Base-by-base conservation (phyloP, 148 eudicot genomes). In the Tetragonia tetragonoides region DNA sequence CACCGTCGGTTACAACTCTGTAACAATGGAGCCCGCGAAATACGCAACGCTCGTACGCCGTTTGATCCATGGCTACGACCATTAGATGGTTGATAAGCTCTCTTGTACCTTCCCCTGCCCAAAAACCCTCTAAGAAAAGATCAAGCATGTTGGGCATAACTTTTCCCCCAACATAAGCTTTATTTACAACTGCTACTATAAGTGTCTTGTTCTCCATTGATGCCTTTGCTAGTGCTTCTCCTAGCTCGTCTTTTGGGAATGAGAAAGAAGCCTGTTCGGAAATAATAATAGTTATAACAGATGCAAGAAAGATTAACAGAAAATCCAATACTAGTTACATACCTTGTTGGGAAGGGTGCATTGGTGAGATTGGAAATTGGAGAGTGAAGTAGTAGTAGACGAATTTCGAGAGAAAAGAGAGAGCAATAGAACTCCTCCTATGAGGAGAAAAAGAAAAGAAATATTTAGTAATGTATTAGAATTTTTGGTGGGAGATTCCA, bases 81-180 rank as follows among this genome's bases (percentile, higher is more conserved):
- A 93, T 49, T 40, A 93, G 76, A 56, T 91, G 89, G 39, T 87
- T 75, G 9, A 81, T 21, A 41, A 93, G 78, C 60, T 23, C 78
- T 46, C 82, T 82, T 4, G 95, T 93, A 7, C 66, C 89, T 5
- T 93, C 92, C 7, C 97, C 97, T 3, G 77, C 53, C 97, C 97
- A 93, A n/a, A 93, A 91, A 41, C 93, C 86, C 41, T 93, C 97
- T 53, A 91, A 68, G 79, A 93, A 91, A 2, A 91, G 75, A 70
- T 93, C 95, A 17, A 93, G 84, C 97, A 93, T 86, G 59, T 81
- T 93, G 34, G 87, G 69, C 68, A 61, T 38, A 0, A 73, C 77
- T 60, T 88, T 82, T 0, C 84, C 87, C 65, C 87, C 90, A 0
- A 84, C 90, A 23, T 93, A 93, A 0, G 96, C 97, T 73, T 76